These are phyloP conservation scores for Lactarius sp. DNA, from an alignment of 768 basidiomycete species.

Conservation along the genomic window DNA sequence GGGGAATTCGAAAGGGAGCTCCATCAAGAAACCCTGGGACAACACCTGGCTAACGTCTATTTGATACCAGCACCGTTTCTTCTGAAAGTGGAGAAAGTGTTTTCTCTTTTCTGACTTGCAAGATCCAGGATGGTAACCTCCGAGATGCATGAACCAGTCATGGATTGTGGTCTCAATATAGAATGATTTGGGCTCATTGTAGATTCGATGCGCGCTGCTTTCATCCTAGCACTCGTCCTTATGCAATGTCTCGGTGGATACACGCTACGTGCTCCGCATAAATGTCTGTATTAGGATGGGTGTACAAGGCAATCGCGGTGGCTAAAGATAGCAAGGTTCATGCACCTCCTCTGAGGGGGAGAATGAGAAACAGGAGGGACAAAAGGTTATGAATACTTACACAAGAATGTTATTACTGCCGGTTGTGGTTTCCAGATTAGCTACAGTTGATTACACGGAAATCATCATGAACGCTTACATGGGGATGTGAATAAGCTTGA, in stretches of 20 bases:
- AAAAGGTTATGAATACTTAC: conserved; percentile 49
- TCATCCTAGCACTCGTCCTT: not conserved
- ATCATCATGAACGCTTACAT: conserved; percentile 58
- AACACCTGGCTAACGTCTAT: not conserved
- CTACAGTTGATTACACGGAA: not conserved
- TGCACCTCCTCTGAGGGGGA: conserved; percentile 62
- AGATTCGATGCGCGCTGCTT: not conserved
- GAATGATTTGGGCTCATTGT: not conserved
- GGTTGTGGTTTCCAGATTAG: conserved; percentile 22
- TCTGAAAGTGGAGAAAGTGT: too few species aligned
- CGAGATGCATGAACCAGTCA: not conserved
- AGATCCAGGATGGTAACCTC: not conserved
- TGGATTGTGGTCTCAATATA: not conserved
- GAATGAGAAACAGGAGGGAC: conserved; percentile 25
- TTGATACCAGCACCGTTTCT: not conserved
- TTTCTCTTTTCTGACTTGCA: not conserved
- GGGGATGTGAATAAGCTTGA: conserved; percentile 97
- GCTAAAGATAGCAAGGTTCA: conserved; percentile 32
- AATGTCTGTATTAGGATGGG: conserved; percentile 18
- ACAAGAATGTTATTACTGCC: conserved; percentile 94
- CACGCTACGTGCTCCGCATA: not conserved
- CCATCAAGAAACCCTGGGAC: not conserved
- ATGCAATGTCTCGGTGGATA: not conserved
- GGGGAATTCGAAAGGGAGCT: conserved; percentile 18
- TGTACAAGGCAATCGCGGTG: conserved; percentile 10